phyloP scores from a whole-genome alignment of 2,329 filamentous ascomycete species.

The Leptographium lundbergii region DNA sequence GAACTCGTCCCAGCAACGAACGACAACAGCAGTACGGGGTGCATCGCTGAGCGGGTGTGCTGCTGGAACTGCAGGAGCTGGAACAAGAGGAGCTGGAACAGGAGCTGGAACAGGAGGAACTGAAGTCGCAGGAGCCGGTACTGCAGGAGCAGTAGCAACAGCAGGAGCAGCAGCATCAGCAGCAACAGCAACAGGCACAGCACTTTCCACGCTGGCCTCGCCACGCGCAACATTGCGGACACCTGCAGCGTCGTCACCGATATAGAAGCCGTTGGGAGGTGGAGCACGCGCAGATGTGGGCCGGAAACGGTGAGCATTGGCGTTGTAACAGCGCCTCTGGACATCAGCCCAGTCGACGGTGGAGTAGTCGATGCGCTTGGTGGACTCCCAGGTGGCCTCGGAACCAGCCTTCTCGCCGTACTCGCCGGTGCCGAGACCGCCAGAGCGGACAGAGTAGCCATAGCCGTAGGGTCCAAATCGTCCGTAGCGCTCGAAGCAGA shows the following conservation, averaged over 20 bases:
- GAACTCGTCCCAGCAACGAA: constrained; percentile 74
- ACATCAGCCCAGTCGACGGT: constrained; percentile 66
- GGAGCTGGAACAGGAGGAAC: not conserved
- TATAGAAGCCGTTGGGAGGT: constrained; percentile 37
- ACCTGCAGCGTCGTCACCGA: constrained; percentile 18
- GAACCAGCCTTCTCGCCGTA: constrained; percentile 71
- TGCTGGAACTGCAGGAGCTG: not conserved
- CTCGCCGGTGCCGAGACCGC: constrained; percentile 75
- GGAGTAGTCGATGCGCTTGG: constrained; percentile 63
- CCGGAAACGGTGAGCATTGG: constrained; percentile 60
- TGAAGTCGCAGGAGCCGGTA: not conserved
- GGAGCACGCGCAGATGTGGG: constrained; percentile 26
- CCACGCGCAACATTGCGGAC: not conserved
- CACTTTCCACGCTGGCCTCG: not conserved
- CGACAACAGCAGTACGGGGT: constrained; percentile 61
- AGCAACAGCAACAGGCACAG: not conserved
- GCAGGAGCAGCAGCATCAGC: not conserved
- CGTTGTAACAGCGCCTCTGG: constrained; percentile 59
- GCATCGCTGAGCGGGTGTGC: constrained; percentile 13
- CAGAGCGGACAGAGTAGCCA: constrained; percentile 67
- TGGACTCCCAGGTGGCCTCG: constrained; percentile 64
- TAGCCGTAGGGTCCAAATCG: constrained; percentile 80
- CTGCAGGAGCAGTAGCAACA: not conserved
- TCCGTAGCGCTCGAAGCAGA: constrained; percentile 90
- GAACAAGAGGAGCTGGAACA: not conserved